phyloP scores from a whole-genome alignment of 176 grass and related monocot species.

The Urochloa ruziziensis region DNA sequence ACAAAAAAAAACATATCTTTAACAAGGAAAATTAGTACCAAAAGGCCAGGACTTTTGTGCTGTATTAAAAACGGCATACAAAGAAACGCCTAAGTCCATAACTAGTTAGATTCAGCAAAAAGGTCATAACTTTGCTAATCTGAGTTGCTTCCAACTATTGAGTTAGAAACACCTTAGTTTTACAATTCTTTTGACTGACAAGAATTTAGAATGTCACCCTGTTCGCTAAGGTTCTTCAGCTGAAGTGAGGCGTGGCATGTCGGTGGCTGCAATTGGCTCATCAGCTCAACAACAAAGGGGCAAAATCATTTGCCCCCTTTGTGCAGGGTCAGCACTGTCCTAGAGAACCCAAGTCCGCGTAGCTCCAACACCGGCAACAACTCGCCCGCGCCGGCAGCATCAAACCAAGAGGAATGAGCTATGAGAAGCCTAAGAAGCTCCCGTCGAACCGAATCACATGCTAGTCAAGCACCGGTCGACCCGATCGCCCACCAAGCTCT shows the following conservation, averaged over 20 bases:
- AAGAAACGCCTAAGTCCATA: neutral
- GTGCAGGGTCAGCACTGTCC: neutral
- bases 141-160: neutral
- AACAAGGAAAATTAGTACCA: neutral
- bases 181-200: neutral
- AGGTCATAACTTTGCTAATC: neutral
- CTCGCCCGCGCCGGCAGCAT: neutral
- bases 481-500: neutral
- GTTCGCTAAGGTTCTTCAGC: neutral
- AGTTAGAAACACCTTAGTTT: neutral
- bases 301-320: neutral
- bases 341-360: neutral
- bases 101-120: neutral
- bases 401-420: neutral
- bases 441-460: neutral
- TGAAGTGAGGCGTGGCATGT: neutral
- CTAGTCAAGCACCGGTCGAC: no score
- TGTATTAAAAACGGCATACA: neutral
- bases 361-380: slow-evolving; percentile 9
- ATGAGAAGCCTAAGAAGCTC: neutral
- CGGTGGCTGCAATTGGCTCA: neutral
- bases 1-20: neutral
- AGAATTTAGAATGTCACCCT: neutral
- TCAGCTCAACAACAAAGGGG: neutral
- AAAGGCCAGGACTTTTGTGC: neutral